Conservation (phyloP, 2,329 filamentous ascomycete species). For the Fusarium fracticaudum region DNA sequence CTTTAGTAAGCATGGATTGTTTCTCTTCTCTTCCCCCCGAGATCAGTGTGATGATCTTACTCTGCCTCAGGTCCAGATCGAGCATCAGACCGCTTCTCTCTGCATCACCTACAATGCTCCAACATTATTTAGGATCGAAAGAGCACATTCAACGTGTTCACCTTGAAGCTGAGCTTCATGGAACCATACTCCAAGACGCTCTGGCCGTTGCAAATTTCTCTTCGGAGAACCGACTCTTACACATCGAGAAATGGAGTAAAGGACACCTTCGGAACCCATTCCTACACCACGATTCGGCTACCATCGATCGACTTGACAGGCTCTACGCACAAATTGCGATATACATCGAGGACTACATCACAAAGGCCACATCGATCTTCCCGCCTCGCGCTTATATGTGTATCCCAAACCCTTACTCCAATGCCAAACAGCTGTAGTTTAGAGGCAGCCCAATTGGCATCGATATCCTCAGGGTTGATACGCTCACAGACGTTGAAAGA, state of each 20-base stretch:
- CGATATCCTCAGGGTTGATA: background rate
- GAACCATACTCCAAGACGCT: background rate
- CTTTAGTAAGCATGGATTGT: background rate
- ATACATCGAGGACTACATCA: background rate
- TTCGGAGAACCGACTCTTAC: accelerated
- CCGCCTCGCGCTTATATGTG: background rate
- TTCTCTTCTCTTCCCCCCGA: background rate
- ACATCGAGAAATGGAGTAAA: background rate
- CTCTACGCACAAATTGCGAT: accelerated
- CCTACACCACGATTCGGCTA: background rate
- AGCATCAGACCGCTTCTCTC: background rate
- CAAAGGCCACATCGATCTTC: background rate
- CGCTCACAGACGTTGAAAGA: background rate
- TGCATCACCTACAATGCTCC: background rate
- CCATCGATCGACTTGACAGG: background rate
- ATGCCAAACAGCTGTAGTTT: background rate
- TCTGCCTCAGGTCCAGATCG: background rate
- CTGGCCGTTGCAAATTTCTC: background rate
- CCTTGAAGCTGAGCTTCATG: background rate
- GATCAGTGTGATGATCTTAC: background rate
- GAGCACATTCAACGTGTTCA: background rate
- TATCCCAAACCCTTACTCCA: background rate
- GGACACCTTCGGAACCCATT: background rate
- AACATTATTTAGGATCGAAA: background rate
- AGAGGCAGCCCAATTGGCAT: accelerated